Base-by-base conservation (phyloP, 78 protist genomes). In the Fonticula alba region DNA sequence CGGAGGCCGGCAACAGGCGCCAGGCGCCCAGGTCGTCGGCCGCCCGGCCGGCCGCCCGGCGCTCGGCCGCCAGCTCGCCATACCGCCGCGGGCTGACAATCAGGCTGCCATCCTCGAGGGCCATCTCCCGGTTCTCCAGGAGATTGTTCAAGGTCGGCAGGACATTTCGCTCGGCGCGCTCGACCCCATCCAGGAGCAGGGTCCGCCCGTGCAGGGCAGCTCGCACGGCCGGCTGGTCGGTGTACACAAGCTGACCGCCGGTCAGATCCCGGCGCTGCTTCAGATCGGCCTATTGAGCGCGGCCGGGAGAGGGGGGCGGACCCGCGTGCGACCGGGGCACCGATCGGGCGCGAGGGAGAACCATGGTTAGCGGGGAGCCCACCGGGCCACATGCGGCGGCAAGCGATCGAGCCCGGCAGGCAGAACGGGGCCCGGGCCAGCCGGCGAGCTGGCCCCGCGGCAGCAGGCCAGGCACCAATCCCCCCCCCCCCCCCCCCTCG, bases 101-200 rank as follows among this genome's bases (percentile, higher is more conserved):
- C 36, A 71, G 64, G 38, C 79, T 19, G 31, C 87, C 87, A 32
- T 82, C 81, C 9, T 74, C 76, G 14, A 84, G 68, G 7, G n/a
- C 20, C 90, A 84, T 84, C 63, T 84, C 90, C 11, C 90, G 66
- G 54, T 84, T 84, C 47, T 84, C 90, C 9, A 84, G 57, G 50
- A 84, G 59, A 51, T 84, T 84, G 73, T 84, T 84, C 52, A 77
- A 32, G 29, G 71, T 35, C 17, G 83, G 80, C 24, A 74, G 51
- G 15, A 80, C 67, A 35, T 81, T 76, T 0, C 86, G 61, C 51
- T 75, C 82, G 10, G 82, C 85, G 62, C 70, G 67, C 35, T 84
- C 90, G 37, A 84, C 46, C 49, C 89, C 89, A 0, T 79, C 84
- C 41, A 83, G 65, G 29, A 83, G 31, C 51, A 83, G 72, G 22